Base-by-base conservation (phyloP, 148 eudicot species). In the Rhododendron simsii region DNA sequence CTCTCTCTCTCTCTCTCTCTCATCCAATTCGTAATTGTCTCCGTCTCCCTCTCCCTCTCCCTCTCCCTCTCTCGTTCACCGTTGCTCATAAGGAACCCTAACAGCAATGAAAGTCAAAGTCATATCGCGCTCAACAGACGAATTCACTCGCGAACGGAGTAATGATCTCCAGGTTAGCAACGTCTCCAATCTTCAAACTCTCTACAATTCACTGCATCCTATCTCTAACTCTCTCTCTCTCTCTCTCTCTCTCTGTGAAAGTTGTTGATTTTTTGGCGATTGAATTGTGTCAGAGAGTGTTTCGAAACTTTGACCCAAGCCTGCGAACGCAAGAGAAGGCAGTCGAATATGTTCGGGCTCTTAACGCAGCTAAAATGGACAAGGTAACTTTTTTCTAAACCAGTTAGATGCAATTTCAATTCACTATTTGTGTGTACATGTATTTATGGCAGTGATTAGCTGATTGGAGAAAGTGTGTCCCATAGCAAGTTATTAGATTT, bases 251-350 rank as follows among this genome's bases (percentile, higher is more conserved):
- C 61, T 55, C 5, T 55, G 6, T 55, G 0, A 4, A 39, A 86
- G 26, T 6, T 63, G 2, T 16, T 9, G 39, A 26, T 73, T 39
- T 8, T 37, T 50, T 78, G 20, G 18, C 35, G 23, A 13, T 75
- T 83, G 7, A 37, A 67, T 63, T 85, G 50, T n/a, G 77, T 80
- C 80, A 97, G 99, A 93, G 95, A 85, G 99, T 97, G 7, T 97
- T 90, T 86, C 91, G 91, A 7, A 97, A 97, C 84, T 97, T 89
- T 84, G 98, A 97, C 86, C 99, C 99, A 0, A 93, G 45, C 78
- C 91, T 97, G 85, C 91, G 99, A 15, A 83, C 96, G 59, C 99
- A 94, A 86, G 99, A 94, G 92, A 95, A 94, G 90, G 96, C 98
- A 7, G 90, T 91, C 8, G 99, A 97, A 88, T 97, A 95, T 88